Conservation (phyloP, 371 early-diverging fungal species). For the Mucor indicus region DNA sequence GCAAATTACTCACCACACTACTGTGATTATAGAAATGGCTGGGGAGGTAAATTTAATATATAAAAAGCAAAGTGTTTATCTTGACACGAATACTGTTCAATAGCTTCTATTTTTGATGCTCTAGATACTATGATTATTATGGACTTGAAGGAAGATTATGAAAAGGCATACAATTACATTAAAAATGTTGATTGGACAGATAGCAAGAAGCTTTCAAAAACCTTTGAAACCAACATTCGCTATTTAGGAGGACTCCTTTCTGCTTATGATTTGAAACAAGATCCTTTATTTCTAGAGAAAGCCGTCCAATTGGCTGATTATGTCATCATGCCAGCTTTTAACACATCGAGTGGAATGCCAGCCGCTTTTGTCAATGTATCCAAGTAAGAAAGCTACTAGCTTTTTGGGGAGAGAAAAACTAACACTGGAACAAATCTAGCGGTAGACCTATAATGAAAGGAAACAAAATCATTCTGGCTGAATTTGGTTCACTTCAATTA, state of each 20-base stretch:
- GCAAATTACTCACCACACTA: too few relatives aligned
- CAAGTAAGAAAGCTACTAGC: constrained; percentile 30
- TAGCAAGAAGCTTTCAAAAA: constrained; percentile 27
- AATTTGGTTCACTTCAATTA: constrained; percentile 84
- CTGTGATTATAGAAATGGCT: constrained; percentile 34
- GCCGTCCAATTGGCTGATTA: constrained; percentile 28
- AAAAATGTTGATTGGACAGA: constrained; percentile 33
- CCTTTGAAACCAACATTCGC: constrained; percentile 80
- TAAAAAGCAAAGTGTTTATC: too few relatives aligned
- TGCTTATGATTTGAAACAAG: constrained; percentile 59
- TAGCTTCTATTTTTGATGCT: constrained; percentile 77
- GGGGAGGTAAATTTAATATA: constrained; percentile 54
- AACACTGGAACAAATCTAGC: too few relatives aligned
- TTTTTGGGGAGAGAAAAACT: too few relatives aligned
- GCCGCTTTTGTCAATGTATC: constrained; percentile 63
- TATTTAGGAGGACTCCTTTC: constrained; percentile 72
- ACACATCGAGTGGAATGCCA: constrained; percentile 73
- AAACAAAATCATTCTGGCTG: constrained; percentile 76
- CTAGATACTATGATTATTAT: constrained; percentile 84
- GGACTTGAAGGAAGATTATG: constrained; percentile 74
- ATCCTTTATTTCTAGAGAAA: constrained; percentile 53
- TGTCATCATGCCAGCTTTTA: constrained; percentile 40
- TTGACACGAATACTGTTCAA: too few relatives aligned
- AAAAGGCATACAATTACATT: constrained; percentile 62
- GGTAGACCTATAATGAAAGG: too few relatives aligned